These are phyloP conservation scores for Pisolithus orientalis DNA, from an alignment of 768 basidiomycete genomes.

Conservation along the genomic window DNA sequence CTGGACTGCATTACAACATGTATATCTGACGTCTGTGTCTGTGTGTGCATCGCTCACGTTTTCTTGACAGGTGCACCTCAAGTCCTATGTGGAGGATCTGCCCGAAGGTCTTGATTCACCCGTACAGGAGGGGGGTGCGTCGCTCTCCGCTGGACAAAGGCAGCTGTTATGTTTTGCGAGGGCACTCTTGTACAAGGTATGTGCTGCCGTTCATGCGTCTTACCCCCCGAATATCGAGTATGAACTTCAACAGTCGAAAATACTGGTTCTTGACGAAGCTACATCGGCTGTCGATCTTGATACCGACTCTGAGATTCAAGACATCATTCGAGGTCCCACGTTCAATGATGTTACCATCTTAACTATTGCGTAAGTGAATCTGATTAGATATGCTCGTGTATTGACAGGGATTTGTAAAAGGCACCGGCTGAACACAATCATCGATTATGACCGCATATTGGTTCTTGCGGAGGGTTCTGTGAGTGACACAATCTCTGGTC, in stretches of 20 bases:
- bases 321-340: constrained; percentile 74
- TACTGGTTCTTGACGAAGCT: constrained; percentile 92
- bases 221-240: constrained; percentile 1
- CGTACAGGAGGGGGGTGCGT: constrained; percentile 74
- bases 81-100: constrained; percentile 59
- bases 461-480: constrained; percentile 80
- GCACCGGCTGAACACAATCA: constrained; percentile 78
- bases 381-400: not conserved
- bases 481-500: constrained; percentile 7
- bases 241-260: constrained; percentile 50
- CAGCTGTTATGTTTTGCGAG: constrained; percentile 88
- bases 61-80: constrained; percentile 50
- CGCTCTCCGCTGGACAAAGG: constrained; percentile 78
- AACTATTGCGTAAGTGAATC: constrained; percentile 67
- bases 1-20: constrained; percentile 80
- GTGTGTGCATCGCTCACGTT: not conserved
- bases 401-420: constrained; percentile 26
- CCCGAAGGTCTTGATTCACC: constrained; percentile 65
- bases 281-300: constrained; percentile 89
- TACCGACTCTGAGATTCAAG: constrained; percentile 84
- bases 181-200: constrained; percentile 70
- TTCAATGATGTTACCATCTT: constrained; percentile 78
- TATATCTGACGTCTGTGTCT: constrained; percentile 5
- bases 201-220: not conserved
- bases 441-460: constrained; percentile 73